A percentile compares a stretch with the other conserved stretches of the same genome.
Conservation (phyloP, 2,329 filamentous ascomycete genomes). For the Mycosphaerella arachidis region DNA sequence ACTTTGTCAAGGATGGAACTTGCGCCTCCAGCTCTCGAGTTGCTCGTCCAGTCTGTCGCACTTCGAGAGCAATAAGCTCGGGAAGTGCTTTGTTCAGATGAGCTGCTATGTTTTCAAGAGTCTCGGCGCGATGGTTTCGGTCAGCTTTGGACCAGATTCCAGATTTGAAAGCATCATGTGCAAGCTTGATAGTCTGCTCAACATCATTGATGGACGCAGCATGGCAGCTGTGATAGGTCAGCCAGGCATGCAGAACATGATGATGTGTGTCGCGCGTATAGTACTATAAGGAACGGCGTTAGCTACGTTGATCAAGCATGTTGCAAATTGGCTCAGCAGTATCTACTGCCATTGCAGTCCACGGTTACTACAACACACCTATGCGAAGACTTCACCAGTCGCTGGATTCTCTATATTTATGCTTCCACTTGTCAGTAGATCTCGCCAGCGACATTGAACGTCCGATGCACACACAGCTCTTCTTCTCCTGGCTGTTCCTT, state of each 20-base stretch:
- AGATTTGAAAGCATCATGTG: constrained; percentile 62
- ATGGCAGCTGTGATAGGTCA: constrained; percentile 44
- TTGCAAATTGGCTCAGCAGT: background rate
- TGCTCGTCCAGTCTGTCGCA: constrained; percentile 63
- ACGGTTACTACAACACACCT: constrained; percentile 34
- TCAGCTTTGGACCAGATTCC: constrained; percentile 56
- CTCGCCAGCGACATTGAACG: background rate
- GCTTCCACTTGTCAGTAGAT: background rate
- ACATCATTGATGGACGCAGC: constrained; percentile 64
- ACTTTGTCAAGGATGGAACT: constrained; percentile 60
- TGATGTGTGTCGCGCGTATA: background rate
- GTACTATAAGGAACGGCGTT: constrained; percentile 14
- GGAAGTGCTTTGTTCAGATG: constrained; percentile 52
- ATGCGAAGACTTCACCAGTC: constrained; percentile 49
- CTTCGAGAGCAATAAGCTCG: constrained; percentile 58
- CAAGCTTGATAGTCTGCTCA: constrained; percentile 64
- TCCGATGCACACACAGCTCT: constrained; percentile 41
- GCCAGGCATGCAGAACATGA: background rate
- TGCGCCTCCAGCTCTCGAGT: constrained; percentile 68
- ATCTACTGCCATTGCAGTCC: background rate
- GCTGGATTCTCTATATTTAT: constrained; percentile 53
- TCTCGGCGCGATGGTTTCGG: constrained; percentile 55
- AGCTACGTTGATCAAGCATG: background rate
- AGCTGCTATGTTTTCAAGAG: constrained; percentile 56
- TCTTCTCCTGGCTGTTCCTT: constrained; percentile 40